phyloP scores from a whole-genome alignment of 352 stramenopile species.

The Globisporangium echinulatum region DNA sequence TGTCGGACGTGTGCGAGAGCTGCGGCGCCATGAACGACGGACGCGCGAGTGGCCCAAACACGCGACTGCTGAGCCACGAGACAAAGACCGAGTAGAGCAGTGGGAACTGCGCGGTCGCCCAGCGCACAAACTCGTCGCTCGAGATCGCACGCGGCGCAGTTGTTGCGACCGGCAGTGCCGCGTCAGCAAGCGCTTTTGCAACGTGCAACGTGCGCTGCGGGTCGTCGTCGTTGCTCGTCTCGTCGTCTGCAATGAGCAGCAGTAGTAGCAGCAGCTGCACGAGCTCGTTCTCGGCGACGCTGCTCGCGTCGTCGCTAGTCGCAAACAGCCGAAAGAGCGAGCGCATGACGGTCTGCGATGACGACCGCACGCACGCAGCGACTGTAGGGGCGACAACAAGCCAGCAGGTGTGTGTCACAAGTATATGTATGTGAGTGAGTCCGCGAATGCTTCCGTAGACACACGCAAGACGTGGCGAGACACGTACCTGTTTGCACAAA shows the following conservation, averaged over 20 bases:
- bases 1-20: slow-evolving; percentile 58
- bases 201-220: slow-evolving; percentile 20
- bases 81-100: slow-evolving; percentile 74
- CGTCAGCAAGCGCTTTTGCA: slow-evolving; percentile 33
- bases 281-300: slow-evolving; percentile 33
- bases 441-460: not conserved
- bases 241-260: slow-evolving; percentile 49
- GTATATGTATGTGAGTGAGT: not conserved
- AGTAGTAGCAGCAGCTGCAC: slow-evolving; percentile 37
- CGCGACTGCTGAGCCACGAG: slow-evolving; percentile 57
- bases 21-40: slow-evolving; percentile 39
- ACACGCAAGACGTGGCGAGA: not conserved
- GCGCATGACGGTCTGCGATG: slow-evolving; percentile 48
- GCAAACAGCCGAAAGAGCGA: slow-evolving; percentile 58
- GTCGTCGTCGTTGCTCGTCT: slow-evolving; percentile 16
- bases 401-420: not conserved
- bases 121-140: slow-evolving; percentile 58
- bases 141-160: slow-evolving; percentile 24
- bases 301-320: slow-evolving; percentile 12
- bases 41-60: slow-evolving; percentile 42
- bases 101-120: slow-evolving; percentile 50
- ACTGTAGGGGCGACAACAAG: slow-evolving; percentile 22
- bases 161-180: slow-evolving; percentile 23
- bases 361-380: slow-evolving; percentile 53
- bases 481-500: slow-evolving; percentile 62